These are phyloP conservation scores for Rhodotorula sp. DNA, from an alignment of 1,284 basidiomycete genomes.

Conservation along the genomic window DNA sequence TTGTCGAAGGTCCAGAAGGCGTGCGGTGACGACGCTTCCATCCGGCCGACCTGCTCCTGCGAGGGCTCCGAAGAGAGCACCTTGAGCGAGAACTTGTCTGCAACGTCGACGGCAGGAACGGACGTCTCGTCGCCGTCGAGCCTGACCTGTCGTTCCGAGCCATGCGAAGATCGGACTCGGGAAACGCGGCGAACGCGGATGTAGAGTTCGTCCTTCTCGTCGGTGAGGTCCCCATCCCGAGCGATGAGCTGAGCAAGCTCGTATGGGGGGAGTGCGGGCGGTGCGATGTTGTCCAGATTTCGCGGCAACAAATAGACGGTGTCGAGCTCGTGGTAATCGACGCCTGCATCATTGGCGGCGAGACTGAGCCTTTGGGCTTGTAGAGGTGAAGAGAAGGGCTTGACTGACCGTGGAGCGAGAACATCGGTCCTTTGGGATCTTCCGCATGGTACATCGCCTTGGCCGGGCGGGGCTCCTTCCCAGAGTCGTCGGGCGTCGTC, in stretches of 20 bases:
- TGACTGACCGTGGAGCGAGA: not conserved
- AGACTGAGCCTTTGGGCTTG: not conserved
- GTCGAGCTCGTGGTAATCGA: constrained; percentile 6
- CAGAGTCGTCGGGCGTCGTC: not conserved
- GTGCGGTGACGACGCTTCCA: not conserved
- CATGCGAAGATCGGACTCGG: not conserved
- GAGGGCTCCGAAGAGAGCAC: not conserved
- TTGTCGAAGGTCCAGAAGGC: not conserved
- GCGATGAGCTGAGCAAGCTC: constrained; percentile 16
- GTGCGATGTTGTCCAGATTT: too few relatives aligned
- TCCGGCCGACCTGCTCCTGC: too few relatives aligned
- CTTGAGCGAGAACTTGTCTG: not conserved
- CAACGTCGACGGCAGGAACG: not conserved
- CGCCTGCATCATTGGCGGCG: not conserved
- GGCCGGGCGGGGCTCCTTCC: not conserved
- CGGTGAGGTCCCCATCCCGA: not conserved
- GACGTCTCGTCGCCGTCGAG: not conserved
- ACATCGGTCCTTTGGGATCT: not conserved
- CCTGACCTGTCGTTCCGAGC: not conserved
- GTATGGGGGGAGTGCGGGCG: not conserved
- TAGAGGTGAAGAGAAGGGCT: too few relatives aligned
- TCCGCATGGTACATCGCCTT: not conserved
- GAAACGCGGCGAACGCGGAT: not conserved
- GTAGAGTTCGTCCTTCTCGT: not conserved
- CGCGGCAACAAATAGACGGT: not conserved